A percentile compares a stretch with the other conserved stretches of the same genome.
These are phyloP conservation scores for Nicotiana obtusifolia DNA, from an alignment of 257 asterid species.

Conservation along the genomic window DNA sequence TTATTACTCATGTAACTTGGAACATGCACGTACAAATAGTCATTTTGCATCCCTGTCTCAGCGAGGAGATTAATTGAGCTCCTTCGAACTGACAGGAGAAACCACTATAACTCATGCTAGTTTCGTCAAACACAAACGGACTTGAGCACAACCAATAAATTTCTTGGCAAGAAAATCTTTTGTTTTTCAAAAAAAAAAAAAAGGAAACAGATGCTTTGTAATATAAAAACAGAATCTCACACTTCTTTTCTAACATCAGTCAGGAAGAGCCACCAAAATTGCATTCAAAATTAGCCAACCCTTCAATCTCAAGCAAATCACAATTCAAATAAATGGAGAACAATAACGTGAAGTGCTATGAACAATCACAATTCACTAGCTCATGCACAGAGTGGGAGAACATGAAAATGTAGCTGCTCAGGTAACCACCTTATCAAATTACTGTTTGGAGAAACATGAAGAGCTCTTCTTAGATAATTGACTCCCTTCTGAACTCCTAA, in stretches of 20 bases:
- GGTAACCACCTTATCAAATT: conserved; percentile 55
- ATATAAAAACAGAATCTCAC: neutral
- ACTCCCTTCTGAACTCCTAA: conserved; percentile 68
- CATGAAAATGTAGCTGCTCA: conserved; percentile 2
- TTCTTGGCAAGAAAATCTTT: neutral
- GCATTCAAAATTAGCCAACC: neutral
- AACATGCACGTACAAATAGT: neutral
- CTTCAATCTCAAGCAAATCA: conserved; percentile 3
- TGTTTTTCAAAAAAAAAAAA: neutral
- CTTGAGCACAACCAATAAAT: neutral
- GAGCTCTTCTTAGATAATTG: conserved; percentile 70
- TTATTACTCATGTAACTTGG: neutral
- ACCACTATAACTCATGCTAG: neutral
- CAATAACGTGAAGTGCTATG: neutral
- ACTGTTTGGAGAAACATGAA: conserved; percentile 83
- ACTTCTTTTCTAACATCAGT: neutral
- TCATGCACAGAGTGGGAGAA: neutral
- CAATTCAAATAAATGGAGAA: neutral
- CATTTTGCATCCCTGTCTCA: neutral
- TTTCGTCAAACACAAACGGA: neutral
- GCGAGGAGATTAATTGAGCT: neutral
- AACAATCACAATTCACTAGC: neutral
- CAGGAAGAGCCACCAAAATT: conserved; percentile 3
- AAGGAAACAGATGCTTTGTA: neutral
- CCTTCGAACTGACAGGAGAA: neutral